Evolutionary conservation across 2,329 filamentous ascomycete species (phyloP).

Genomic region (Curvularia hawaiiensis): DNA sequence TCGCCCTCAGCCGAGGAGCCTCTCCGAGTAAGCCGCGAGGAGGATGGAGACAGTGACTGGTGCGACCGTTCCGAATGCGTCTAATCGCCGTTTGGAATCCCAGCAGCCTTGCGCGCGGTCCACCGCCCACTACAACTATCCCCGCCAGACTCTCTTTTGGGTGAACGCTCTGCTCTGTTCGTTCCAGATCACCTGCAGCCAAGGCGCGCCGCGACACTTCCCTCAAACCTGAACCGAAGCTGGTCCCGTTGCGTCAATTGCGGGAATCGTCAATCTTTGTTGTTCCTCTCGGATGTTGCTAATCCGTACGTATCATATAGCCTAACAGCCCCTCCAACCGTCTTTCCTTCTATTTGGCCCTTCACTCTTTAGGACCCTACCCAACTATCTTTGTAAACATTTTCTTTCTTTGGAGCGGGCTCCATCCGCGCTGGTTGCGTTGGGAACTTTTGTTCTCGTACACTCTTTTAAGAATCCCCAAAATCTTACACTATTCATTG

Average conservation of each 20-base stretch:
- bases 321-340: slow-evolving; percentile 38
- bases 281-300: slow-evolving; percentile 38
- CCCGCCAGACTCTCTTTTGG: slow-evolving; percentile 42
- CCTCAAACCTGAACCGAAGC: slow-evolving; percentile 46
- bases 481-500: slow-evolving; percentile 32
- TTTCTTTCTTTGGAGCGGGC: slow-evolving; percentile 45
- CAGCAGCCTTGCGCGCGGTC: slow-evolving; percentile 43
- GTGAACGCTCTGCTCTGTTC: slow-evolving; percentile 46
- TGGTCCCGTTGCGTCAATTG: slow-evolving; percentile 45
- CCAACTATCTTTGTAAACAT: slow-evolving; percentile 40
- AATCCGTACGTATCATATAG: slow-evolving; percentile 45
- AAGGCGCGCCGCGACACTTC: slow-evolving; percentile 48
- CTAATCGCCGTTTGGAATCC: slow-evolving; percentile 37
- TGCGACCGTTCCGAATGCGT: slow-evolving; percentile 31
- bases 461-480: slow-evolving; percentile 44
- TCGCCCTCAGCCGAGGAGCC: slow-evolving; percentile 30
- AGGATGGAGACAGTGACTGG: slow-evolving; percentile 25
- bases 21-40: slow-evolving; percentile 27
- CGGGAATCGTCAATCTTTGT: slow-evolving; percentile 40
- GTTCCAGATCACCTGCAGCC: slow-evolving; percentile 50
- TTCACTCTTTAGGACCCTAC: slow-evolving; percentile 47
- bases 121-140: slow-evolving; percentile 37
- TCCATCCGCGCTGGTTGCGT: slow-evolving; percentile 49
- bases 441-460: slow-evolving; percentile 45
- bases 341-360: slow-evolving; percentile 45